These are phyloP conservation scores for Syzygium grande DNA, from an alignment of 345 rosid species.

Conservation along the genomic window DNA sequence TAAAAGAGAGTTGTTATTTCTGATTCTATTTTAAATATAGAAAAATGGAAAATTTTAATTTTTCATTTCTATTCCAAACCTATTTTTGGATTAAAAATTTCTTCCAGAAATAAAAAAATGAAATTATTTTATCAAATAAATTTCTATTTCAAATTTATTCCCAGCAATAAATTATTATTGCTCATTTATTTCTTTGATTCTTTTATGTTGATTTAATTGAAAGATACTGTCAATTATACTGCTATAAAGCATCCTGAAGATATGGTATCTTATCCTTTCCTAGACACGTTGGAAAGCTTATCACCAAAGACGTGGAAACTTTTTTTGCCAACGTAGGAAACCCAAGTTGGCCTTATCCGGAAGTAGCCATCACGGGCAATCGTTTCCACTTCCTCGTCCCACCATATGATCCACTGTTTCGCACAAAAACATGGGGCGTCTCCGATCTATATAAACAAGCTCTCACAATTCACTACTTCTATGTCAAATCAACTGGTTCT, in stretches of 20 bases:
- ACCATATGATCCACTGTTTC: neutral
- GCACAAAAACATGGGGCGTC: neutral
- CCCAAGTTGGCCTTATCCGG: neutral
- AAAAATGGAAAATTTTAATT: too few relatives aligned
- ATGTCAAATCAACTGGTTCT: neutral
- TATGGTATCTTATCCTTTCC: neutral
- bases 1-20: too few relatives aligned
- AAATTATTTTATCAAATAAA: too few relatives aligned
- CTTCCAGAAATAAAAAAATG: too few relatives aligned
- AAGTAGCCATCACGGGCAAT: neutral
- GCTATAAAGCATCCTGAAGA: neutral
- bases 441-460: neutral
- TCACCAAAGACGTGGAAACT: neutral
- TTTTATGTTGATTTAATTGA: fast-evolving
- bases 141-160: too few relatives aligned
- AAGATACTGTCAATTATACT: too few relatives aligned
- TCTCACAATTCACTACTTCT: neutral
- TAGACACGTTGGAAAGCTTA: too few relatives aligned
- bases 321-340: neutral
- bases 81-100: too few relatives aligned
- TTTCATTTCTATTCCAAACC: too few relatives aligned
- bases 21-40: too few relatives aligned
- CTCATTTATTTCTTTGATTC: neutral
- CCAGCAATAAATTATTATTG: too few relatives aligned
- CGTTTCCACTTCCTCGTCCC: neutral